These are phyloP conservation scores for Patellifolia procumbens DNA, from an alignment of 179 eudicot genomes.

Conservation along the genomic window DNA sequence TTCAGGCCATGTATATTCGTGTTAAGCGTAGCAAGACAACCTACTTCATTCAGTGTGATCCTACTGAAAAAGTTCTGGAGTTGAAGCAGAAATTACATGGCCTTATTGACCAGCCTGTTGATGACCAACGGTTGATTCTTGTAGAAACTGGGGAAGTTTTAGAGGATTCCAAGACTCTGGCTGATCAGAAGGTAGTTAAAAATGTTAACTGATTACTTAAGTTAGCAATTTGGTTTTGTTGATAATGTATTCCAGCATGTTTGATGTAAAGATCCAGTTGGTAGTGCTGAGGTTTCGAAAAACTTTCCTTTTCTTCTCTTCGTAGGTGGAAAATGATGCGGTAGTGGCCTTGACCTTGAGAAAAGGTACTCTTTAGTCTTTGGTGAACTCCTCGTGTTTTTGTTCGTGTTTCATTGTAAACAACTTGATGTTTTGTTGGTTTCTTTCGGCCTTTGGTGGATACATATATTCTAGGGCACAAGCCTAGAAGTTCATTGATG, in stretches of 20 bases:
- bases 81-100: slow-evolving; percentile 74
- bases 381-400: background rate
- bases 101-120: slow-evolving; percentile 75
- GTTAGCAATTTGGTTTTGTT: slow-evolving; percentile 9
- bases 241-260: background rate
- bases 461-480: background rate
- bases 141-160: slow-evolving; percentile 65
- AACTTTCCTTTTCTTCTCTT: slow-evolving; percentile 5
- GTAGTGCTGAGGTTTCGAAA: background rate
- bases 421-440: slow-evolving; percentile 6
- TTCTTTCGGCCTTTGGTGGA: no score
- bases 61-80: slow-evolving; percentile 70
- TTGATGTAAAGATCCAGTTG: background rate
- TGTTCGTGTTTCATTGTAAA: background rate
- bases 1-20: slow-evolving; percentile 94
- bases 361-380: slow-evolving; percentile 57
- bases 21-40: slow-evolving; percentile 91
- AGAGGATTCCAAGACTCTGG: slow-evolving; percentile 83
- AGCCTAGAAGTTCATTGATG: background rate
- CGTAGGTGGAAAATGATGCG: slow-evolving; percentile 98
- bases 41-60: slow-evolving; percentile 87
- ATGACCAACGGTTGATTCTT: slow-evolving; percentile 72
- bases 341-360: slow-evolving; percentile 89
- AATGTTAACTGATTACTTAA: background rate
- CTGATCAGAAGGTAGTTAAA: slow-evolving; percentile 80